Evolutionary conservation across 306 rosid genomes (phyloP), one percentile per base, ranked within the genome.

Genomic region (Lathyrus aphaca): DNA sequence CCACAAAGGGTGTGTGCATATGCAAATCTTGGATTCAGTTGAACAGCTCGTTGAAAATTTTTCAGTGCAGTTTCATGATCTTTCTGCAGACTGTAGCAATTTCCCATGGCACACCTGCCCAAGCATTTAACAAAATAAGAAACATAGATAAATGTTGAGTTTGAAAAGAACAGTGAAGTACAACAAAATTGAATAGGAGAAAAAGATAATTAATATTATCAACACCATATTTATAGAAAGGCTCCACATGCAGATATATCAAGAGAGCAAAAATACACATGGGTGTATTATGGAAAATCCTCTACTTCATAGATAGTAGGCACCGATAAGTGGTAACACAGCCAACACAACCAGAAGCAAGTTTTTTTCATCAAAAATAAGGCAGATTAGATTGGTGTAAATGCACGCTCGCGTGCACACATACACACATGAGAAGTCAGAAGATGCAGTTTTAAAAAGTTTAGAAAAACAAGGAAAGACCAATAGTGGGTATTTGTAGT

Each of bases 1-100:
- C 97, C 99, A 49, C 96, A 95, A 37, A 95, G 97, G 72, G 99
- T 95, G 83, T 95, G 99, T 8, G 99, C 97, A 79, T 95, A 95
- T 69, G 99, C 87, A 80, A 89, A 95, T 87, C 87, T 87, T 54
- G 97, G 82, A 82, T 89, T 86, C 43, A 95, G 82, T 75, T 91
- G 95, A 71, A 91, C 92, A 44, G 99, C 97, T 80, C 99, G 95
- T 77, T 91, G 99, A 78, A 95, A 95, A 80, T 84, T 91, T 83
- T 86, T 91, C 68, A 95, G 80, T 29, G 82, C 86, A 54, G 76
- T 70, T 70, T 77, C 81, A 43, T 77, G 81, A 77, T 77, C 81
- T 71, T 82, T 82, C 80, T 82, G 83, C 66, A 82, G 75, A 76
- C 86, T 82, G 74, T 82, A 82, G 79, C 86, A 82, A 79, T 82